A percentile compares a stretch with the other conserved stretches of the same genome.
Evolutionary conservation across 441 rosid species (phyloP).

Genomic region (Biscutella auriculata): DNA sequence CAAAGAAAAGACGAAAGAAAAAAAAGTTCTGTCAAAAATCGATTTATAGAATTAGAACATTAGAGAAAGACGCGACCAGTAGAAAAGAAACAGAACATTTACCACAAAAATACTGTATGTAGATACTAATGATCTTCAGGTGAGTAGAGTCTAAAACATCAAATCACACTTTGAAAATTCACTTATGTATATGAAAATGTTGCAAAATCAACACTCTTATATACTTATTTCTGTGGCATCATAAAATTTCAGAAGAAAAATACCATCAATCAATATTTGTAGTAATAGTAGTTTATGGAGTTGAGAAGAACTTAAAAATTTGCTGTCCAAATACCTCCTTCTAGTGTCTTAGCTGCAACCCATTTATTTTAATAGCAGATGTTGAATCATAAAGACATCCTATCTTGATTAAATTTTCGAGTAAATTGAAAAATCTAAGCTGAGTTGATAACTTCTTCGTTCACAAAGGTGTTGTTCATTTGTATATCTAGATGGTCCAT

Average conservation of each 20-base stretch:
- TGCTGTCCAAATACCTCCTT: constrained; percentile 61
- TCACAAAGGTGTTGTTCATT: too few species aligned
- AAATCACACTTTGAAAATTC: constrained; percentile 84
- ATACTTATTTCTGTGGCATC: neutral
- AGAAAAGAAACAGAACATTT: neutral
- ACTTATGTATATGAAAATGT: constrained; percentile 61
- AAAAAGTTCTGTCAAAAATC: neutral
- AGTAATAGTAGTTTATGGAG: neutral
- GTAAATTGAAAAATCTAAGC: neutral
- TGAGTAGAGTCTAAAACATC: constrained; percentile 81
- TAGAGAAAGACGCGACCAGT: neutral
- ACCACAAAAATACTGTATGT: constrained; percentile 82
- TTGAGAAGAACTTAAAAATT: constrained; percentile 65
- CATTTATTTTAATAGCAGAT: constrained; percentile 1
- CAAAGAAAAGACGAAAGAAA: constrained; percentile 13
- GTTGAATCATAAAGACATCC: neutral
- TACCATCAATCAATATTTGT: neutral
- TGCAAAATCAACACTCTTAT: constrained; percentile 1
- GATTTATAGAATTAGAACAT: neutral
- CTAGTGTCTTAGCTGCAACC: constrained; percentile 78
- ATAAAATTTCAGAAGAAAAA: neutral
- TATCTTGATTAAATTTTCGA: neutral
- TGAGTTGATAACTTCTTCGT: neutral
- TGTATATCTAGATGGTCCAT: too few species aligned
- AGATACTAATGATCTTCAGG: constrained; percentile 70